Percentiles rank a stretch among this genome's conserved stretches.
Evolutionary conservation across 495 filamentous ascomycete genomes (phyloP).

Genomic region (Neurospora pannonica): DNA sequence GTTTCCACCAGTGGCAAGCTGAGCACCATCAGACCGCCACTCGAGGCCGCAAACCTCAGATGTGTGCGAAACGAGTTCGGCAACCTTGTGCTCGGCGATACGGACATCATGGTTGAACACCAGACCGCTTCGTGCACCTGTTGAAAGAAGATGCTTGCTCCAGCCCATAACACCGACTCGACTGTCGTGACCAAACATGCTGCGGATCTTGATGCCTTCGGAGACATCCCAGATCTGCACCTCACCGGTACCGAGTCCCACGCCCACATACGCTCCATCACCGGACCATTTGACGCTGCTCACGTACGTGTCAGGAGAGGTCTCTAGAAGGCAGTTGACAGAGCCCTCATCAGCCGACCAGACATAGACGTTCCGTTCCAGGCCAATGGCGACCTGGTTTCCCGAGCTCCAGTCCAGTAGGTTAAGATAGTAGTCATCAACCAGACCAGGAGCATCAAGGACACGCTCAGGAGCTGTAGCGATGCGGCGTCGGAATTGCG

Average conservation of each 20-base stretch:
- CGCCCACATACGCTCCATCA: constrained; percentile 92
- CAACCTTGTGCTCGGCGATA: constrained; percentile 93
- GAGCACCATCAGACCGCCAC: constrained; percentile 91
- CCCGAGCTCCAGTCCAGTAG: constrained; percentile 93
- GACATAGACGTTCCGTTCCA: constrained; percentile 94
- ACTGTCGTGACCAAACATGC: constrained; percentile 95
- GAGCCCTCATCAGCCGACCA: constrained; percentile 96
- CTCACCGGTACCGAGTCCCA: constrained; percentile 89
- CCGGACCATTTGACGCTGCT: constrained; percentile 98
- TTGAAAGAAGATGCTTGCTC: constrained; percentile 95
- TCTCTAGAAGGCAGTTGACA: constrained; percentile 80
- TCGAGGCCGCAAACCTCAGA: constrained; percentile 97
- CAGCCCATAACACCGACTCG: constrained; percentile 97
- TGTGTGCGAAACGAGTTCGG: constrained; percentile 91
- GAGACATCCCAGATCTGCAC: constrained; percentile 99
- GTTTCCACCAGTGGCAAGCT: constrained; percentile 94
- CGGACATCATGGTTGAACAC: constrained; percentile 99
- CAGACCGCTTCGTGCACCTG: constrained; percentile 86
- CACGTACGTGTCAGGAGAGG: constrained; percentile 82
- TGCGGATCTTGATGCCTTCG: constrained; percentile 87
- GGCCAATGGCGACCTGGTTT: constrained; percentile 95
- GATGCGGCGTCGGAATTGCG: constrained; percentile 83
- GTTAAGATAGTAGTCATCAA: constrained; percentile 99
- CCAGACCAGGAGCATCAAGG: constrained; percentile 88
- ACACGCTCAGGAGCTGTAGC: constrained; percentile 93